phyloP scores from a whole-genome alignment of 1,139 yeast genomes.

The Pichia sp. region DNA sequence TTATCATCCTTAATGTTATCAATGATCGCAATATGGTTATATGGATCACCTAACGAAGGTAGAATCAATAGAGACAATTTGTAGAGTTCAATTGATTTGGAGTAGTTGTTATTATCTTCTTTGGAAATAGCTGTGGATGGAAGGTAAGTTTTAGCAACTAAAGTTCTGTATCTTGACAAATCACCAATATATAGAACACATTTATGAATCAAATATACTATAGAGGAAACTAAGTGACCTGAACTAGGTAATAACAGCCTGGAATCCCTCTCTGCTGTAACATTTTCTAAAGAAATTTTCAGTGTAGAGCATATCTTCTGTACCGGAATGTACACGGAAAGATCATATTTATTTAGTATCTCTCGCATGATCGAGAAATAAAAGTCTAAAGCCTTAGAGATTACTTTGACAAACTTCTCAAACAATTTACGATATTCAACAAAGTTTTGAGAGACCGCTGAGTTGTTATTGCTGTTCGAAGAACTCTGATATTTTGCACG shows the following conservation, averaged over 20 bases:
- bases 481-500: slow-evolving; percentile 14
- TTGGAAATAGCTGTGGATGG: slow-evolving; percentile 33
- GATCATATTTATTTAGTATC: slow-evolving; percentile 32
- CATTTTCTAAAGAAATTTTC: slow-evolving; percentile 17
- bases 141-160: slow-evolving; percentile 38
- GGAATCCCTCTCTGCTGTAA: slow-evolving; percentile 1
- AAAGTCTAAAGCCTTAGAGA: slow-evolving; percentile 40
- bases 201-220: slow-evolving; percentile 45
- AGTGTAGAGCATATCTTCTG: slow-evolving; percentile 26
- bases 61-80: slow-evolving; percentile 45
- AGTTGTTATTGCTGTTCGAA: slow-evolving; percentile 8
- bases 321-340: slow-evolving; percentile 35
- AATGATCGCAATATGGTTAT: slow-evolving; percentile 58
- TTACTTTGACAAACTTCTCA: slow-evolving; percentile 42
- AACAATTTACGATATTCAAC: slow-evolving; percentile 55
- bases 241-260: slow-evolving; percentile 12
- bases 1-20: slow-evolving; percentile 35
- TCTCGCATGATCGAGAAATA: slow-evolving; percentile 36
- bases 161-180: slow-evolving; percentile 48
- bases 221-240: slow-evolving; percentile 26
- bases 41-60: slow-evolving; percentile 64
- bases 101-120: slow-evolving; percentile 33
- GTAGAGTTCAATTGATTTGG: slow-evolving; percentile 42
- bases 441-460: slow-evolving; percentile 21
- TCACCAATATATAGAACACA: slow-evolving; percentile 55